Evolutionary conservation across 495 filamentous ascomycete genomes (phyloP).

Genomic region (Cercophora sp.): DNA sequence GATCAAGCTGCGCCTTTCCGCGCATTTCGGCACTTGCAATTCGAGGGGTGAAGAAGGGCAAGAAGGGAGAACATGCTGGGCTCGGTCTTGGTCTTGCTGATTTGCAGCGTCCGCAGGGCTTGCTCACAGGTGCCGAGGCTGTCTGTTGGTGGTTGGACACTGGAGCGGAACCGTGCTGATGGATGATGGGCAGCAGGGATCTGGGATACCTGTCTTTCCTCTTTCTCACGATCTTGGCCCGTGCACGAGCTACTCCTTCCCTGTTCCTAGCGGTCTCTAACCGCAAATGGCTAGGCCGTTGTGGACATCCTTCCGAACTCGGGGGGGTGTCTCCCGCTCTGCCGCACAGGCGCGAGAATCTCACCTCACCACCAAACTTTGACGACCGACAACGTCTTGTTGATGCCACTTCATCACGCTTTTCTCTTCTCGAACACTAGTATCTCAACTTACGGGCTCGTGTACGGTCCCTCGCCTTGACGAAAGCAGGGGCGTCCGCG

Average conservation of each 20-base stretch:
- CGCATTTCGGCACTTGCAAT: neutral
- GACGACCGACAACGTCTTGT: too few species aligned
- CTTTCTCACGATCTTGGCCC: neutral
- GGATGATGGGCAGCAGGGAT: conserved; percentile 1
- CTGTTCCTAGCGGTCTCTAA: neutral
- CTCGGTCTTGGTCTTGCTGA: neutral
- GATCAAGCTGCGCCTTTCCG: neutral
- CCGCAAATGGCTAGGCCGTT: neutral
- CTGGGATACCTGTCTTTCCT: too few species aligned
- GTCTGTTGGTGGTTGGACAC: too few species aligned
- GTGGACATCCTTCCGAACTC: neutral
- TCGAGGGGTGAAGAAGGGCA: too few species aligned
- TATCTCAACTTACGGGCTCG: too few species aligned
- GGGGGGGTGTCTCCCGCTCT: neutral
- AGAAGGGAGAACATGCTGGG: too few species aligned
- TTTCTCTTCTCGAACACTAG: too few species aligned
- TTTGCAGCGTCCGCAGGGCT: too few species aligned
- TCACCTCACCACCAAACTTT: conserved; percentile 11
- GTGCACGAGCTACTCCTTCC: too few species aligned
- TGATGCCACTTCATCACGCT: too few species aligned
- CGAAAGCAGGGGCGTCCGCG: neutral
- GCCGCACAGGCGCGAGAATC: conserved; percentile 2
- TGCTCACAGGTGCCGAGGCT: too few species aligned
- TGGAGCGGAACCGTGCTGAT: neutral
- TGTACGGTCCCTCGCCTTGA: too few species aligned